A percentile compares a stretch with the other conserved stretches of the same genome.
These are phyloP conservation scores for Bonia amplexicaulis DNA, from an alignment of 176 grass and related monocot genomes.

Conservation along the genomic window DNA sequence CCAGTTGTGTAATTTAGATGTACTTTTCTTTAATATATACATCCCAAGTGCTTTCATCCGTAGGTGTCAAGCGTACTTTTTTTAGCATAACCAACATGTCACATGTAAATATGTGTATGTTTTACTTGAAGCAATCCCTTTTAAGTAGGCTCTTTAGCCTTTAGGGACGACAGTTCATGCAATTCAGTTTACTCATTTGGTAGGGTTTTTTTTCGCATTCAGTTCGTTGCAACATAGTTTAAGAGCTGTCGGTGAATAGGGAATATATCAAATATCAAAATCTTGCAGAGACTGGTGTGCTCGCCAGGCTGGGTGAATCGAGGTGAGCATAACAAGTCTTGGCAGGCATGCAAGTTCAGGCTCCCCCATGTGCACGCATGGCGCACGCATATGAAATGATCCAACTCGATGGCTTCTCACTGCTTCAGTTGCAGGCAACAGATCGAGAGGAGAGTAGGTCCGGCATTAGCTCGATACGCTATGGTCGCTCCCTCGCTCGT, in stretches of 20 bases:
- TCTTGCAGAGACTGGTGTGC: background rate
- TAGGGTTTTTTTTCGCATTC: background rate
- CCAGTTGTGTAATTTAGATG: background rate
- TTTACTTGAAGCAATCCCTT: constrained; percentile 7
- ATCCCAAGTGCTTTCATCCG: background rate
- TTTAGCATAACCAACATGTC: background rate
- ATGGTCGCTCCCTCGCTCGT: background rate
- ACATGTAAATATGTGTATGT: background rate
- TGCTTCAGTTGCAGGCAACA: background rate
- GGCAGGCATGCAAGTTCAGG: constrained; percentile 1
- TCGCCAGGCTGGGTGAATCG: constrained; percentile 22
- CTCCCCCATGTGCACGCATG: background rate
- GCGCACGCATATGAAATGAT: background rate
- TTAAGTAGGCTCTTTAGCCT: background rate
- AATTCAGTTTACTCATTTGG: background rate
- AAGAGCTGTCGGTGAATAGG: background rate
- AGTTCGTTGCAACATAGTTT: background rate
- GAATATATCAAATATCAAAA: background rate
- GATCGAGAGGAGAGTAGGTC: background rate
- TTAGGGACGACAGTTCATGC: background rate
- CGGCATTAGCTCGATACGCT: background rate
- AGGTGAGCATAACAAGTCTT: background rate
- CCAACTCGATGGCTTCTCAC: background rate
- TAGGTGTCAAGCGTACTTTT: constrained; percentile 13
- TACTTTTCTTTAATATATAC: background rate